Evolutionary conservation across 306 rosid species (phyloP).

Genomic region (Neltuma alba): DNA sequence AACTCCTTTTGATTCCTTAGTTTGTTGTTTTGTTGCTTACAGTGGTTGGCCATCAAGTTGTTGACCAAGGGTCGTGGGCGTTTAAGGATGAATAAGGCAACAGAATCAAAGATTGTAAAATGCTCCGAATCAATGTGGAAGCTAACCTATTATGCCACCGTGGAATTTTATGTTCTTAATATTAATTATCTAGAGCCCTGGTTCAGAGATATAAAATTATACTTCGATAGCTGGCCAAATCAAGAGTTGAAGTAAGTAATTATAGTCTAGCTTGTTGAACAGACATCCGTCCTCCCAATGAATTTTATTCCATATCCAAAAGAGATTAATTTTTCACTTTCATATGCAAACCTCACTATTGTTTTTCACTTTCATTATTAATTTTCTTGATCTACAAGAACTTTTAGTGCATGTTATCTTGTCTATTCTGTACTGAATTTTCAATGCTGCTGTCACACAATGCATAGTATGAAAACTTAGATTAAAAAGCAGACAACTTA

Average conservation of each 20-base stretch:
- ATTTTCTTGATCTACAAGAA: constrained; percentile 21
- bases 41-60: constrained; percentile 74
- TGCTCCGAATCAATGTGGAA: constrained; percentile 98
- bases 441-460: not conserved
- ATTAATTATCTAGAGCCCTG: constrained; percentile 69
- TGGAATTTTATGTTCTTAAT: constrained; percentile 73
- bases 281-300: constrained; percentile 2
- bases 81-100: constrained; percentile 64
- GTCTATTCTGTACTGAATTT: constrained; percentile 20
- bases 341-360: not conserved
- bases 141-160: constrained; percentile 76
- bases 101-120: constrained; percentile 70
- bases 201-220: constrained; percentile 68
- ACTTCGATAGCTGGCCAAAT: constrained; percentile 87
- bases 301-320: constrained; percentile 20
- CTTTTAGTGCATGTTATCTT: not conserved
- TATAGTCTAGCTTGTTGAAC: constrained; percentile 23
- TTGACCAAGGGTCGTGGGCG: constrained; percentile 57
- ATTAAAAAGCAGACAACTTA: constrained; percentile 26
- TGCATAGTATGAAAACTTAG: not conserved
- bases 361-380: constrained; percentile 1
- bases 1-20: constrained; percentile 4
- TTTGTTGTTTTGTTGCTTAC: constrained; percentile 37
- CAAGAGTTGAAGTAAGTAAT: constrained; percentile 82
- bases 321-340: constrained; percentile 14